Evolutionary conservation across 2,329 filamentous ascomycete species (phyloP), one percentile per base, ranked within the genome.

Genomic region (Fonsecaea monophora): DNA sequence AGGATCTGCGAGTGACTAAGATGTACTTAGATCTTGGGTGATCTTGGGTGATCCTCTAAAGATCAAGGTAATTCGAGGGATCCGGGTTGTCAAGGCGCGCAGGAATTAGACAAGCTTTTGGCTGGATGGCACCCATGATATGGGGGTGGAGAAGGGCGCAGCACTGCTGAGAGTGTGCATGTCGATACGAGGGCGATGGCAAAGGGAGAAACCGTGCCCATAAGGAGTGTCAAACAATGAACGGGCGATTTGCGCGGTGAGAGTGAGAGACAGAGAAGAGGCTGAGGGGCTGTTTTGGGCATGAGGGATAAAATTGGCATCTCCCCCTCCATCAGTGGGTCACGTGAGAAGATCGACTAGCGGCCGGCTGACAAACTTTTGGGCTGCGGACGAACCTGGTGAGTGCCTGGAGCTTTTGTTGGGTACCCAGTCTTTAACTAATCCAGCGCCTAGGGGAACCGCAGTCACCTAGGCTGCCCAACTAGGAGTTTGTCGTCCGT

Each of bases 291-390:
- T 25, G 9, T 25, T 50, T 50, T 50, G 5, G 45, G 7, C 25
- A 12, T 50, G 45, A 50, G 45, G 45, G 45, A 50, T 50, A 50
- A 25, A 50, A 50, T 25, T 50, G 45, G 45, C 45, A 50, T n/a
- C 1, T 42, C 40, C 40, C 40, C 40, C 40, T 42, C 40, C 18
- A 12, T 25, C 3, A 25, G 18, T 25, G 18, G 8, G 45, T 50
- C 45, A 50, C 45, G 45, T 50, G 45, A 50, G 18, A 50, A 13
- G 7, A 50, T 25, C 18, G 3, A 7, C 9, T 25, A 12, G 45
- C 18, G 18, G 45, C 45, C 7, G 45, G 45, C 18, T 21, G 18
- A 25, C 18, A 10, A 25, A 50, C 8, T 25, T 25, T 18, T 1
- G 45, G 45, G 45, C 45, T 2, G 3, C 25, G 25, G 25, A 25